These are phyloP conservation scores for Crocinoboletus sp. DNA, from an alignment of 1,284 basidiomycete genomes.

Conservation along the genomic window DNA sequence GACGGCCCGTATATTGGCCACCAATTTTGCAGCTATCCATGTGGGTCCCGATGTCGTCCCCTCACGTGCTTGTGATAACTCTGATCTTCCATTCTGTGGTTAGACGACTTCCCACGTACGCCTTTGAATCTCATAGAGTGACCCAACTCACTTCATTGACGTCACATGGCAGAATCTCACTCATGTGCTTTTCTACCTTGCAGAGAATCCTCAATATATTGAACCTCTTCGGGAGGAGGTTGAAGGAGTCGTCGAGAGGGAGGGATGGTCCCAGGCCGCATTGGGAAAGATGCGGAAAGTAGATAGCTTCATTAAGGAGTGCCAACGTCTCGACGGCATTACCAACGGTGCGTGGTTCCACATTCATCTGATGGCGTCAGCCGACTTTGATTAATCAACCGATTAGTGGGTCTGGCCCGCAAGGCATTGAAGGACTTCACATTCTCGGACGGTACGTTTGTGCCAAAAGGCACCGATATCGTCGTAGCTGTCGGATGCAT, in stretches of 20 bases:
- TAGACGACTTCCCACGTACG: constrained; percentile 20
- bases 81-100: neutral
- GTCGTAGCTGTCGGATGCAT: constrained; percentile 14
- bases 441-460: constrained; percentile 38
- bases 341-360: constrained; percentile 20
- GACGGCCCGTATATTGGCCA: constrained; percentile 28
- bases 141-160: too few species aligned
- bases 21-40: constrained; percentile 41
- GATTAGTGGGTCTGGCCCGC: constrained; percentile 31
- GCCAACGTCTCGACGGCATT: constrained; percentile 33
- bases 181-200: constrained; percentile 36
- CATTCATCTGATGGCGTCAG: neutral
- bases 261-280: constrained; percentile 38
- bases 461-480: constrained; percentile 35
- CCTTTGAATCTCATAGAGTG: too few species aligned
- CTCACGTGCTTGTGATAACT: neutral
- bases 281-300: constrained; percentile 38
- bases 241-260: constrained; percentile 27
- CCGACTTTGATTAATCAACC: neutral
- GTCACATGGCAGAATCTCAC: constrained; percentile 26
- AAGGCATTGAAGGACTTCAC: constrained; percentile 33
- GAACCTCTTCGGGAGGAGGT: constrained; percentile 41
- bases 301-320: constrained; percentile 47
- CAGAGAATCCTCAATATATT: constrained; percentile 36
- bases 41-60: constrained; percentile 1